Evolutionary conservation across 73 alveolate genomes (phyloP).

Genomic region (Stentor roeselii): DNA sequence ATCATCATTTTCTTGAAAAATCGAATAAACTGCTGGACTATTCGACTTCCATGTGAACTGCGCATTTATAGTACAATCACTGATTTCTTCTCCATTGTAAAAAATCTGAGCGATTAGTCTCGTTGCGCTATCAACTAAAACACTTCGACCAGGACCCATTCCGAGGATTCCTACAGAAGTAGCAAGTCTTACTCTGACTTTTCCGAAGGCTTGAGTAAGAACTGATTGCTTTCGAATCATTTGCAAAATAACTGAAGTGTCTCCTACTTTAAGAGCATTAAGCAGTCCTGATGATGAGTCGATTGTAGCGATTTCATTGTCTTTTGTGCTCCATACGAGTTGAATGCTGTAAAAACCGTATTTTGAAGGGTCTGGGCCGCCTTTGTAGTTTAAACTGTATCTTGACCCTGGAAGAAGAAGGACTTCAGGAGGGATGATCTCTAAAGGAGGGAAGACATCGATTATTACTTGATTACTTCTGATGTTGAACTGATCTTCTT

Average conservation of each 20-base stretch:
- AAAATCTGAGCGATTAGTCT: constrained; percentile 1
- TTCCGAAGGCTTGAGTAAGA: constrained; percentile 17
- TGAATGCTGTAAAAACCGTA: constrained; percentile 41
- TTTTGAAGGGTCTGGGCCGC: constrained; percentile 81
- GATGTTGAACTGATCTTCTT: background rate
- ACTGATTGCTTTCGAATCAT: constrained; percentile 1
- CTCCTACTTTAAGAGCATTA: constrained; percentile 15
- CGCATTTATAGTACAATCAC: background rate
- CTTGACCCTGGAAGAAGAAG: constrained; percentile 80
- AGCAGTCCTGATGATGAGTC: constrained; percentile 32
- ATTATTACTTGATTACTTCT: constrained; percentile 59
- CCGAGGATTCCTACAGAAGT: constrained; percentile 15
- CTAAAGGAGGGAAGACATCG: constrained; percentile 75
- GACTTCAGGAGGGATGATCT: constrained; percentile 72
- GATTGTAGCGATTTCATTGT: constrained; percentile 67
- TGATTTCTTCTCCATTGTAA: background rate
- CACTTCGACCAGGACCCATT: constrained; percentile 22
- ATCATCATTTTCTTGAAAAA: constrained; percentile 47
- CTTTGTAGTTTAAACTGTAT: constrained; percentile 75
- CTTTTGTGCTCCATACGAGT: constrained; percentile 57
- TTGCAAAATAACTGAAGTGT: background rate
- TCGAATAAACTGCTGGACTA: constrained; percentile 38
- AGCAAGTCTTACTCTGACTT: constrained; percentile 62
- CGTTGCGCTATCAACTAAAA: constrained; percentile 15
- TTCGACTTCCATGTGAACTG: constrained; percentile 23